These are phyloP conservation scores for Globisporangium abappressorium DNA, from an alignment of 352 stramenopile genomes.

Conservation along the genomic window DNA sequence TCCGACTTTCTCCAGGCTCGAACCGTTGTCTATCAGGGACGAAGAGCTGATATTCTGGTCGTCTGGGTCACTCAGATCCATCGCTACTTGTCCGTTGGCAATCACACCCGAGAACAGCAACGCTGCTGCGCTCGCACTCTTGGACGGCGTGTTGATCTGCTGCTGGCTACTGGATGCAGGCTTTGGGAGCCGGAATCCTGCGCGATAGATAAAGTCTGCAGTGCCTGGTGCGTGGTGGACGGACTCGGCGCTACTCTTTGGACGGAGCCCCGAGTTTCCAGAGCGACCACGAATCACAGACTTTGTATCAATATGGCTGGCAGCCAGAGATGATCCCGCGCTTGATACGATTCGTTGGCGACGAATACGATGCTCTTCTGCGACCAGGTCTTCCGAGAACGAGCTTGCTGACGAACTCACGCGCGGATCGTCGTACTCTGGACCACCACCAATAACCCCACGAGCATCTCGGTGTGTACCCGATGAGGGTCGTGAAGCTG, in stretches of 20 bases:
- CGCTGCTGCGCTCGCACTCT: constrained; percentile 19
- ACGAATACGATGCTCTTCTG: constrained; percentile 34
- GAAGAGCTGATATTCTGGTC: background rate
- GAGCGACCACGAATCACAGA: constrained; percentile 43
- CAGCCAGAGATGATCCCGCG: constrained; percentile 6
- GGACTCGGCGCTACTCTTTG: constrained; percentile 27
- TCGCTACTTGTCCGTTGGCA: background rate
- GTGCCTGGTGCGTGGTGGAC: constrained; percentile 44
- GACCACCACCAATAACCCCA: background rate
- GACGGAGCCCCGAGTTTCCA: constrained; percentile 25
- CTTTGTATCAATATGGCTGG: constrained; percentile 50
- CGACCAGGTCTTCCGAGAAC: constrained; percentile 20
- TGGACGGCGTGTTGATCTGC: background rate
- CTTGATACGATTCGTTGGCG: constrained; percentile 24
- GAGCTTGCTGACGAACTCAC: background rate
- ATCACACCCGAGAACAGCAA: constrained; percentile 16
- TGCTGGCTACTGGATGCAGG: constrained; percentile 1
- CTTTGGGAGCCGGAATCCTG: constrained; percentile 56
- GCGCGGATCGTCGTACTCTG: constrained; percentile 4
- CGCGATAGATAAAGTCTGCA: constrained; percentile 55
- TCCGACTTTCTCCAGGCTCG: constrained; percentile 38
- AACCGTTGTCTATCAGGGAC: constrained; percentile 26
- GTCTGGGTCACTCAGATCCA: background rate
- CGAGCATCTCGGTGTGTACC: background rate
- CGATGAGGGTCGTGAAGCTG: background rate